Conservation (phyloP, 148 eudicot species). For the Talinum fruticosum region DNA sequence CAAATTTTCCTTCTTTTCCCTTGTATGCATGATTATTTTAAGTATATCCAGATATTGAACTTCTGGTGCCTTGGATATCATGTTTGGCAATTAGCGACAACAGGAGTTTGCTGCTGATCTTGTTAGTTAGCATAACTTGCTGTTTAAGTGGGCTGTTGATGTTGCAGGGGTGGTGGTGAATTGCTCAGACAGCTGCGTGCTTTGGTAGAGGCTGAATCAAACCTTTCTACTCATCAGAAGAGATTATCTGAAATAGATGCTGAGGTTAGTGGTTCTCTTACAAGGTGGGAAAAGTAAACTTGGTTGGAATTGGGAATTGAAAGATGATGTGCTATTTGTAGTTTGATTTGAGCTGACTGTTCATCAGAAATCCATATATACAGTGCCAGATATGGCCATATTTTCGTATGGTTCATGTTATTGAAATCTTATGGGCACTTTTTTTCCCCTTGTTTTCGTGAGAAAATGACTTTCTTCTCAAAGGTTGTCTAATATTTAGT, state of each 20-base stretch:
- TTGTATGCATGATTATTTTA: not conserved
- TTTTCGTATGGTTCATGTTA: not conserved
- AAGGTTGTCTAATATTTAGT: too few relatives aligned
- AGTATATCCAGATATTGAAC: not conserved
- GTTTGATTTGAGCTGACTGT: not conserved
- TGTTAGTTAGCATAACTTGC: not conserved
- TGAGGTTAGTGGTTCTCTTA: slow-evolving; percentile 49
- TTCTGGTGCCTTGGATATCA: not conserved
- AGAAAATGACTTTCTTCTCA: not conserved
- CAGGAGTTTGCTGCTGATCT: not conserved
- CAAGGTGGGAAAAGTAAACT: not conserved
- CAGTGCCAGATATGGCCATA: not conserved
- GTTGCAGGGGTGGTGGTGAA: slow-evolving; percentile 95
- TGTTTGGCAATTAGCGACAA: not conserved
- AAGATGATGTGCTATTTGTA: not conserved
- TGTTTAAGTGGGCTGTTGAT: slow-evolving; percentile 21
- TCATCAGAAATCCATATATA: not conserved
- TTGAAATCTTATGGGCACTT: not conserved
- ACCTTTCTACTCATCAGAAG: slow-evolving; percentile 72
- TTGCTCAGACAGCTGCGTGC: slow-evolving; percentile 75
- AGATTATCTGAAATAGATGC: slow-evolving; percentile 74
- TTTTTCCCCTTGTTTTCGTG: not conserved
- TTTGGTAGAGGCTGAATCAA: slow-evolving; percentile 75
- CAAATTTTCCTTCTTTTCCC: not conserved
- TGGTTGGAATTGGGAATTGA: not conserved